Evolutionary conservation across 1,284 basidiomycete species (phyloP), one percentile per base, ranked within the genome.

Genomic region (Ustilago sp.): DNA sequence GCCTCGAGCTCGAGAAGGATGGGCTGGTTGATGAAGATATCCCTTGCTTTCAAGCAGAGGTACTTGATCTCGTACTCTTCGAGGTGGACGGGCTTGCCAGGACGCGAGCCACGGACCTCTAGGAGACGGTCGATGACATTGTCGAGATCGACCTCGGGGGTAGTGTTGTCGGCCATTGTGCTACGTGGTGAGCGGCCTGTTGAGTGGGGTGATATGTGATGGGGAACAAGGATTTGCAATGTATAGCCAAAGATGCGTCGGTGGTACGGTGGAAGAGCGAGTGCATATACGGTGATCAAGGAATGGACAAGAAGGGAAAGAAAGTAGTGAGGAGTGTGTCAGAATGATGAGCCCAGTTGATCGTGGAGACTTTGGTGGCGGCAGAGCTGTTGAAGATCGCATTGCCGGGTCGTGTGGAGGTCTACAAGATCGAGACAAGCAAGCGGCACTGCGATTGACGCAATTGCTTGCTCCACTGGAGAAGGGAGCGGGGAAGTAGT

Each of bases 21-120:
- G 72, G 94, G 94, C 86, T 96, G 94, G 88, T 93, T 94, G 88
- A 95, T 95, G 88, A 96, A 95, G 85, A 96, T 95, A 87, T 96
- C 94, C 81, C 94, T 90, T 72, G 94, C 94, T 88, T 93, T 94
- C 86, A 94, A 93, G 89, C 94, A 96, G 77, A 96, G 90, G 87
- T 94, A 94, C 88, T 94, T 95, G 90, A 96, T 96, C 89, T 96
- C 94, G 88, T 94, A 94, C 87, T 96, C 94, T 87, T 94, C 92
- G 65, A 96, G 89, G 86, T 95, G 93, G 56, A 96, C 94, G 53
- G 93, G 93, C 88, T 95, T 96, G 78, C 94, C 94, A 57, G 94
- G 94, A 86, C 94, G 95, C 93, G 84, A 85, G 56, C 94, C 94
- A 86, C 94, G 93, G 68, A 96, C 94, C 66, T 85, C 84, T 12